A percentile compares a stretch with the other conserved stretches of the same genome.
Evolutionary conservation across 83 land plant species (phyloP).

Genomic region (Picea abies): DNA sequence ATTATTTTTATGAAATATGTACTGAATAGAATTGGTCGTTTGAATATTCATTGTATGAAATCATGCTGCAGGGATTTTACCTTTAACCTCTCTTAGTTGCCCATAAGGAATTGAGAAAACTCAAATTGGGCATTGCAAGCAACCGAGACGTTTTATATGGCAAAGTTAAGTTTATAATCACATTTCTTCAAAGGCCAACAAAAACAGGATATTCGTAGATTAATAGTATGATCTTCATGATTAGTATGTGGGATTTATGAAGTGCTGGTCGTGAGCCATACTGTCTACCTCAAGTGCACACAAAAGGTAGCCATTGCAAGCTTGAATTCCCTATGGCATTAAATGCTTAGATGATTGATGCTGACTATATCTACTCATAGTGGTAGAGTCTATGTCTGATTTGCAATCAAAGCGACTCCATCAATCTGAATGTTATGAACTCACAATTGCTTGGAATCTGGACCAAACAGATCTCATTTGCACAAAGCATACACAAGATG

Average conservation of each 20-base stretch:
- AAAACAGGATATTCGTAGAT: not conserved
- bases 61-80: too few species aligned
- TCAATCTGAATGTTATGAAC: not conserved
- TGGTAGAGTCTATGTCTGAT: not conserved
- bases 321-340: not conserved
- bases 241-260: not conserved
- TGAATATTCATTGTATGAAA: too few species aligned
- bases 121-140: not conserved
- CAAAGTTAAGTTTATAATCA: not conserved
- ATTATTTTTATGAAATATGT: not conserved
- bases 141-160: not conserved
- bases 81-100: too few species aligned
- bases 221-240: not conserved
- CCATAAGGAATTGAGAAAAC: not conserved
- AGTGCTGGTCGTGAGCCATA: not conserved
- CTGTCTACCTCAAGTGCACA: too few species aligned
- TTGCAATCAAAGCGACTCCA: not conserved
- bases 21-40: too few species aligned
- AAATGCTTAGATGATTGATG: not conserved
- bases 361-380: not conserved
- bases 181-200: not conserved
- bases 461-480: not conserved
- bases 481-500: not conserved
- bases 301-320: not conserved
- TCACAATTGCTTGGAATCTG: not conserved